Base-by-base conservation (phyloP, 2,329 filamentous ascomycete genomes). In the Colletotrichum sp. region DNA sequence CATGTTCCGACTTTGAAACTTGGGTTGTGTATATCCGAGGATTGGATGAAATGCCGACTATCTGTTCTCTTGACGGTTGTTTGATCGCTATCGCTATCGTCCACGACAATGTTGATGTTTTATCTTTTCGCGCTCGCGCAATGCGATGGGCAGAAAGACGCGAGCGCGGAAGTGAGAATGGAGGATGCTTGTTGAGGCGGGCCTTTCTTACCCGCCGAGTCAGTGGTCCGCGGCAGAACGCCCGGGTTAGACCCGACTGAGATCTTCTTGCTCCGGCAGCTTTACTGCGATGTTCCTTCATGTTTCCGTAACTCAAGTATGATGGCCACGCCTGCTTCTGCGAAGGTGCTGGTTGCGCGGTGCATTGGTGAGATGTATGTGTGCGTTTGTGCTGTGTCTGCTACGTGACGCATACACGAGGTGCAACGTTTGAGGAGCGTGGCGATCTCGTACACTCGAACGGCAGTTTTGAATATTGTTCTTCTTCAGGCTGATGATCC, bases 201-300 rank as follows among this genome's bases (percentile, higher is more conserved):
- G n/a, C 44, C 44, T 0, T 21, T 52, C 0, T 52, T 0, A 0
- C 44, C n/a, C n/a, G 44, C n/a, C n/a, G n/a, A 52, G 44, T 52
- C 44, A 52, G 44, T 52, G 10, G 3, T 52, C 0, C n/a, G 44
- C 44, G 44, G 44, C 44, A 52, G 44, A 52, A 1, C 3, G 10
- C 6, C 44, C 0, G 44, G 44, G 44, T 52, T 52, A 0, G 44
- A 52, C 44, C 44, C 0, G 44, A 52, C 44, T 52, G 44, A 52
- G 44, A 49, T 21, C 44, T 49, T 21, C 0, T 21, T 52, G n/a
- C 44, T 52, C 44, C 44, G n/a, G 3, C 44, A 1, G 44, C 0
- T 13, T 1, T 52, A 21, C 44, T 13, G 44, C 44, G 44, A 52
- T 52, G 44, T 52, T 52, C 44, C 44, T 2, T 52, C 44, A 2